These are phyloP conservation scores for Agaricus subrufescens DNA, from an alignment of 768 basidiomycete genomes.

Conservation along the genomic window DNA sequence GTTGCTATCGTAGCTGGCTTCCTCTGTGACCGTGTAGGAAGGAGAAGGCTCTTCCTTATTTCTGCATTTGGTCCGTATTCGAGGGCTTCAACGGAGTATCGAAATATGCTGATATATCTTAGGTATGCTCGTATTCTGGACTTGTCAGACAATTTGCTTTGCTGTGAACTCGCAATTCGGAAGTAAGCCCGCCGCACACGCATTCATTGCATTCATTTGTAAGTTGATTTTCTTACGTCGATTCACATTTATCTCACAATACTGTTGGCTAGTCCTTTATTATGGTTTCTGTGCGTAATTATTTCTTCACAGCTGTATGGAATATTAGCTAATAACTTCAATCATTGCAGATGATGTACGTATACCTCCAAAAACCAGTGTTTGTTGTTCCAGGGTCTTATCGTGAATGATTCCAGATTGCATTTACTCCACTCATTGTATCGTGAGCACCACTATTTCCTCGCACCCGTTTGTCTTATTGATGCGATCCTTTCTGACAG, in stretches of 20 bases:
- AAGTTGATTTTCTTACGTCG: conserved; percentile 1
- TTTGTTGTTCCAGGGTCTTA: background rate
- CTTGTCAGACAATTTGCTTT: conserved; percentile 52
- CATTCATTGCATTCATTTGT: conserved; percentile 47
- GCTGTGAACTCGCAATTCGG: conserved; percentile 30
- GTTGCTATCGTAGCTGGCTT: conserved; percentile 46
- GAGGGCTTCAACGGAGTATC: background rate
- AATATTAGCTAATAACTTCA: background rate
- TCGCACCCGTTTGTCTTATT: background rate
- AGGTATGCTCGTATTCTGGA: conserved; percentile 55
- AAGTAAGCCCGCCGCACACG: conserved; percentile 40
- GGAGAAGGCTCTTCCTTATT: conserved; percentile 45
- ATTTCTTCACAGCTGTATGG: background rate
- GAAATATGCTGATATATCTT: conserved; percentile 6
- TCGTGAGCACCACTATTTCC: conserved; percentile 17
- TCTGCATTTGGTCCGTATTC: conserved; percentile 32
- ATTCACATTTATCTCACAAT: too few species aligned
- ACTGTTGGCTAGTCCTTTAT: conserved; percentile 19
- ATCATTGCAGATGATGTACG: conserved; percentile 20
- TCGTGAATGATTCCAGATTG: conserved; percentile 16
- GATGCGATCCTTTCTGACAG: conserved; percentile 8
- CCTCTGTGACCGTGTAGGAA: conserved; percentile 43
- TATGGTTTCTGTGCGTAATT: conserved; percentile 27
- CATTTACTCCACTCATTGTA: conserved; percentile 30
- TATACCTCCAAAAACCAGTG: background rate